These are phyloP conservation scores for Aspergillus tanneri DNA, from an alignment of 2,329 filamentous ascomycete species.

Conservation along the genomic window DNA sequence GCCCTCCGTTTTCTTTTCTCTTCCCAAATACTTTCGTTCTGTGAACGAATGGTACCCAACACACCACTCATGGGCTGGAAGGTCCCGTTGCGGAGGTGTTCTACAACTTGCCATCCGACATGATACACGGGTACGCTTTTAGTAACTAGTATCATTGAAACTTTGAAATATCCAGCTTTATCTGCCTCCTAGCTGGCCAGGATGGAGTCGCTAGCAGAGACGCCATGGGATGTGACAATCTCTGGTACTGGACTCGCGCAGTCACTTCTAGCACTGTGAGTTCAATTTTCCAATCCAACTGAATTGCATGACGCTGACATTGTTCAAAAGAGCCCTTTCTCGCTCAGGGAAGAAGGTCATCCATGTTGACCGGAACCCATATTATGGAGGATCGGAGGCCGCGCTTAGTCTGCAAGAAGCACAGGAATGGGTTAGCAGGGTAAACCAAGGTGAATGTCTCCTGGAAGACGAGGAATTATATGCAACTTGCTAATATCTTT, in stretches of 20 bases:
- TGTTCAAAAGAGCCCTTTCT: constrained; percentile 74
- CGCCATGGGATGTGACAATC: constrained; percentile 76
- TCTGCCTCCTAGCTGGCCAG: constrained; percentile 13
- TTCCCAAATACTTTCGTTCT: constrained; percentile 11
- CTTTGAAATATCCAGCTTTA: constrained; percentile 22
- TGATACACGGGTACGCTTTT: constrained; percentile 22
- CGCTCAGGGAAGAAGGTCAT: constrained; percentile 88
- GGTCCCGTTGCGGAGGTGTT: constrained; percentile 13
- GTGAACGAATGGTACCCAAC: constrained; percentile 11
- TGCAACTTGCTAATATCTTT: constrained; percentile 23
- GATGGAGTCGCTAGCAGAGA: constrained; percentile 74
- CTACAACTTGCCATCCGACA: constrained; percentile 21
- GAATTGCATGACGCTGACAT: constrained; percentile 50
- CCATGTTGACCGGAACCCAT: constrained; percentile 82
- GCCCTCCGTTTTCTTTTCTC: constrained; percentile 18
- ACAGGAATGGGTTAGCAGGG: constrained; percentile 66
- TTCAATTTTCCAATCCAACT: constrained; percentile 11
- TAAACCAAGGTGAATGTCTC: constrained; percentile 38
- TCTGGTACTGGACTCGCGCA: constrained; percentile 75
- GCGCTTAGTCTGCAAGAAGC: constrained; percentile 81
- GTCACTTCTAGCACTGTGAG: constrained; percentile 75
- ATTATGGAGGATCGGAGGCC: constrained; percentile 84
- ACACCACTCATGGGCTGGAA: constrained; percentile 22
- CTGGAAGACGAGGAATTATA: background rate
- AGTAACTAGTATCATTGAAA: constrained; percentile 17